A percentile compares a stretch with the other conserved stretches of the same genome.
These are phyloP conservation scores for Cicer arietinum DNA, from an alignment of 306 rosid genomes.

Conservation along the genomic window DNA sequence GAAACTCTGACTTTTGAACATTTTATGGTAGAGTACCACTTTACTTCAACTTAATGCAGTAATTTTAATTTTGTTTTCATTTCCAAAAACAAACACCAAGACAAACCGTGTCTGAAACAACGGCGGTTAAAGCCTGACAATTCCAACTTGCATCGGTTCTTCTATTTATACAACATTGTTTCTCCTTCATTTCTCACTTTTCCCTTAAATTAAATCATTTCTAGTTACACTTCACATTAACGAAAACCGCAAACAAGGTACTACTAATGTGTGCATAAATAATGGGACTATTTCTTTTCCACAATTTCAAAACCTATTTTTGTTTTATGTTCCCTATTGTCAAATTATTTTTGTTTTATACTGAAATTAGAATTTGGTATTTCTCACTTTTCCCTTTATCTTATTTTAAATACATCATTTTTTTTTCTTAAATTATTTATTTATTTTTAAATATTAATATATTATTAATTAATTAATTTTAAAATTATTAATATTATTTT, in stretches of 20 bases:
- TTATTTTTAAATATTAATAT: too few relatives aligned
- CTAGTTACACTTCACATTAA: not conserved
- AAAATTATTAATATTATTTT: too few relatives aligned
- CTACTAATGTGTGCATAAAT: not conserved
- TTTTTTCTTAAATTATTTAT: too few relatives aligned
- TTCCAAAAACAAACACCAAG: conserved; percentile 17
- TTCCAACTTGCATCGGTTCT: conserved; percentile 20
- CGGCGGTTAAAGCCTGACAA: conserved; percentile 52
- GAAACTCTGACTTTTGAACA: conserved; percentile 42
- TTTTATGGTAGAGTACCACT: conserved; percentile 14
- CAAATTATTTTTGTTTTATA: not conserved
- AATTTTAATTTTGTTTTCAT: conserved; percentile 32
- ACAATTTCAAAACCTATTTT: not conserved
- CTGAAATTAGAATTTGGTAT: not conserved
- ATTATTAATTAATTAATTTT: too few relatives aligned
- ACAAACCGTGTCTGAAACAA: conserved; percentile 37
- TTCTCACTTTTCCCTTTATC: too few relatives aligned
- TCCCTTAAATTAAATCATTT: not conserved
- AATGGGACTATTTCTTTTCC: not conserved
- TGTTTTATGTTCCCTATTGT: not conserved
- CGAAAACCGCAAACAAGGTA: conserved; percentile 20
- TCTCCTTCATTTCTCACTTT: conserved; percentile 26
- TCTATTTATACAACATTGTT: conserved; percentile 39
- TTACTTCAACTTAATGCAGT: conserved; percentile 31
- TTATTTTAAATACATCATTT: too few relatives aligned